phyloP scores from a whole-genome alignment of 2,329 filamentous ascomycete species.

The Leptographium flavum region DNA sequence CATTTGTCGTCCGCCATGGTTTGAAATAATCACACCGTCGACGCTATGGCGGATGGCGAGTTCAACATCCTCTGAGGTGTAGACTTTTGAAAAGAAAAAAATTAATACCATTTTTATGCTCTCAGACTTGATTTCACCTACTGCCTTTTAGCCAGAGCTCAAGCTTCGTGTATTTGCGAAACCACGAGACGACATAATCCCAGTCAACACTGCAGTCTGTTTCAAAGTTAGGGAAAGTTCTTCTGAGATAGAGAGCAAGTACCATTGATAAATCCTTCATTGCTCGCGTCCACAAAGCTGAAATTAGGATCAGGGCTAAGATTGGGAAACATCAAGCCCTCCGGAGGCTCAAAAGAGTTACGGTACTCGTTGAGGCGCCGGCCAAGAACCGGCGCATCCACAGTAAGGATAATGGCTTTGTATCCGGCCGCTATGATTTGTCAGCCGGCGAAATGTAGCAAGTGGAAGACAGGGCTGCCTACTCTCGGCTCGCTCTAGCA shows the following conservation, averaged over 20 bases:
- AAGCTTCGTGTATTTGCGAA: no score
- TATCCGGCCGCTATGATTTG: constrained; percentile 1
- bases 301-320: not conserved
- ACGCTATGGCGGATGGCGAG: constrained; percentile 4
- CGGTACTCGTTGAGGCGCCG: constrained; percentile 37
- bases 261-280: constrained; percentile 1
- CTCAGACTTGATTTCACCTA: not conserved
- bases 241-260: no score
- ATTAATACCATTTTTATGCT: not conserved
- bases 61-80: constrained; percentile 11
- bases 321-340: constrained; percentile 19
- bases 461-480: not conserved
- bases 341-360: constrained; percentile 33
- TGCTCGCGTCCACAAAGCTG: not conserved
- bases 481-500: constrained; percentile 16
- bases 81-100: constrained; percentile 9
- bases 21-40: constrained; percentile 24
- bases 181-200: no score
- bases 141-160: no score
- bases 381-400: constrained; percentile 38
- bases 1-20: constrained; percentile 32
- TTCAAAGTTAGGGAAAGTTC: no score
- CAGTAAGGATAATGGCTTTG: constrained; percentile 30
- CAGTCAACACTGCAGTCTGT: no score
- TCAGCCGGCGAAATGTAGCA: not conserved